phyloP scores from a whole-genome alignment of 2,329 filamentous ascomycete species.

The Coniochaeta sp. region DNA sequence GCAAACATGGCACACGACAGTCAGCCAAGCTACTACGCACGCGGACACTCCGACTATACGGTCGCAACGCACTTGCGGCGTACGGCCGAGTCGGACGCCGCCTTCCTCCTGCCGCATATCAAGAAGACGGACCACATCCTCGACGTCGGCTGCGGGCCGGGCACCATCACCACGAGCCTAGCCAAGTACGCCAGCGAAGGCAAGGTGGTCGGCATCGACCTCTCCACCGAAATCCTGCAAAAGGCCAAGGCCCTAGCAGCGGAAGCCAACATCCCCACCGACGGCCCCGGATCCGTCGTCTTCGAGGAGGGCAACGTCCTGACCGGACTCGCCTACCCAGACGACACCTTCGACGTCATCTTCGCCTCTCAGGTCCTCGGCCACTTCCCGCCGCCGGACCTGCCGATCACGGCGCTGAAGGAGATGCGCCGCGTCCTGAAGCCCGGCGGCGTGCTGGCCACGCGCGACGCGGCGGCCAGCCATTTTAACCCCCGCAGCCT shows the following conservation, averaged over 20 bases:
- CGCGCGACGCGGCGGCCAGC: conserved; percentile 19
- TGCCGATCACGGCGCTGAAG: conserved; percentile 20
- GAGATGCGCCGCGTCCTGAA: conserved; percentile 36
- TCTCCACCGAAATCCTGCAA: conserved; percentile 21
- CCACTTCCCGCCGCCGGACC: conserved; percentile 25
- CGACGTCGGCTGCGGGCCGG: conserved; percentile 41
- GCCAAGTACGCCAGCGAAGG: conserved; percentile 30
- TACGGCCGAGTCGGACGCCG: conserved; percentile 34
- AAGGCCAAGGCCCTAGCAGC: conserved; percentile 17
- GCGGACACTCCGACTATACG: conserved; percentile 30
- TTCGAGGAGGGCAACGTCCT: conserved; percentile 27
- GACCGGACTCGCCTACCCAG: conserved; percentile 27
- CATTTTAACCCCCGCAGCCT: conserved; percentile 23
- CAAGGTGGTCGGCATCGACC: conserved; percentile 30
- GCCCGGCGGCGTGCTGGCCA: conserved; percentile 31
- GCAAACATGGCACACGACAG: background rate
- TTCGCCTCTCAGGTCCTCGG: conserved; percentile 34
- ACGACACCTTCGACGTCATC: conserved; percentile 33
- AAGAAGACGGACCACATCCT: conserved; percentile 29
- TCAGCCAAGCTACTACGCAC: conserved; percentile 19
- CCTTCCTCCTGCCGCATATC: conserved; percentile 34
- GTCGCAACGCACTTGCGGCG: conserved; percentile 29
- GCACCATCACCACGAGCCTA: conserved; percentile 38
- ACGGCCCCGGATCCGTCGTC: conserved; percentile 9
- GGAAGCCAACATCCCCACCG: conserved; percentile 8